Evolutionary conservation across 1,284 basidiomycete genomes (phyloP).

Genomic region (Coriolopsis trogii): DNA sequence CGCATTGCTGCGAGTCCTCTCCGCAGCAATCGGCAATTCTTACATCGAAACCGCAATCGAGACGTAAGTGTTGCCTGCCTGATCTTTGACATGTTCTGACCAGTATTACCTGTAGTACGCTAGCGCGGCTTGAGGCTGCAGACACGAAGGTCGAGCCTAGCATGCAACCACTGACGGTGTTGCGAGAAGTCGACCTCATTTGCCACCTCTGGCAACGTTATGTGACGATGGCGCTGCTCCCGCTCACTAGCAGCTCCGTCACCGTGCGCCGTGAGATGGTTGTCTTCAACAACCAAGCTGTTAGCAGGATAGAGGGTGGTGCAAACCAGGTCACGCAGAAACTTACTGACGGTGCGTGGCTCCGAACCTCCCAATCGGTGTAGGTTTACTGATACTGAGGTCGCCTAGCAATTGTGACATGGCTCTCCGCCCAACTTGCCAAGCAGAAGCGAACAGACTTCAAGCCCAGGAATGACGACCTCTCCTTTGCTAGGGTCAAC

Average conservation of each 20-base stretch:
- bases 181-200: constrained; percentile 85
- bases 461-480: constrained; percentile 94
- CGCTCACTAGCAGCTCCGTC: constrained; percentile 84
- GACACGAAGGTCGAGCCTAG: constrained; percentile 85
- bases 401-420: constrained; percentile 62
- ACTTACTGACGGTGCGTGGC: constrained; percentile 74
- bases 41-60: constrained; percentile 94
- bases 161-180: constrained; percentile 67
- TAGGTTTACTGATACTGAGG: background rate
- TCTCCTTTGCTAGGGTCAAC: constrained; percentile 92
- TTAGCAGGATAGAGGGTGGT: constrained; percentile 87
- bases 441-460: constrained; percentile 98
- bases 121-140: constrained; percentile 69
- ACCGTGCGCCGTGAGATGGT: constrained; percentile 93
- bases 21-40: constrained; percentile 84
- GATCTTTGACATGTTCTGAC: constrained; percentile 1
- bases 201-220: constrained; percentile 98
- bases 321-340: constrained; percentile 86
- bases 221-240: constrained; percentile 88
- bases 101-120: constrained; percentile 54
- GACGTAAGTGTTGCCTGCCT: constrained; percentile 58
- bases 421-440: constrained; percentile 73
- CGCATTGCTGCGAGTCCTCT: constrained; percentile 82
- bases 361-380: background rate
- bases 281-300: constrained; percentile 89